phyloP scores from a whole-genome alignment of 2,329 filamentous ascomycete genomes.

The Knufia fluminis region DNA sequence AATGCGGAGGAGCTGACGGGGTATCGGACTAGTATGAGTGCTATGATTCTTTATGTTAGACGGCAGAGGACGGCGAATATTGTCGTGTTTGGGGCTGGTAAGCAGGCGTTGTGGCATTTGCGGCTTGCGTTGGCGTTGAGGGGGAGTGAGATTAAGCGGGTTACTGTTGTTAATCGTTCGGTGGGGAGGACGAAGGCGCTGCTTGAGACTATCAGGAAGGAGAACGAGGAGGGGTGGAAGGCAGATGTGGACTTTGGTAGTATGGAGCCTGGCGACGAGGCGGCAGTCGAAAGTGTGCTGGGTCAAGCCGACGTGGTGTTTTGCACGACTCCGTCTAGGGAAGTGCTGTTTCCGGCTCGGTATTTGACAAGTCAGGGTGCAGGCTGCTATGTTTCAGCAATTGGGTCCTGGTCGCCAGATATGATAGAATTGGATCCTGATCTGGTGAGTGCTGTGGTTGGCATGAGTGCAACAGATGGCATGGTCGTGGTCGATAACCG shows the following conservation, averaged over 20 bases:
- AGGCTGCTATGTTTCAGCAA: constrained; percentile 40
- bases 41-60: constrained; percentile 41
- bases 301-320: constrained; percentile 37
- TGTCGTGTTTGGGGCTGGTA: constrained; percentile 42
- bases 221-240: constrained; percentile 29
- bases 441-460: constrained; percentile 46
- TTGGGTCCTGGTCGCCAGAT: constrained; percentile 47
- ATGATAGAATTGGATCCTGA: constrained; percentile 43
- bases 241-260: constrained; percentile 38
- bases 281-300: constrained; percentile 25
- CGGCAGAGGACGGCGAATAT: constrained; percentile 16
- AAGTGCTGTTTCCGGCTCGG: constrained; percentile 34
- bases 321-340: constrained; percentile 40
- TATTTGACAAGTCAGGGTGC: constrained; percentile 29
- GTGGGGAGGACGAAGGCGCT: constrained; percentile 49
- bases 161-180: constrained; percentile 68
- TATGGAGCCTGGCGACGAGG: constrained; percentile 48
- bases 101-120: constrained; percentile 44
- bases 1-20: constrained; percentile 68
- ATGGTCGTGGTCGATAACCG: constrained; percentile 3
- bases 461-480: constrained; percentile 28
- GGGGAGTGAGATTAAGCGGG: constrained; percentile 41
- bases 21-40: constrained; percentile 68
- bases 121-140: constrained; percentile 41
- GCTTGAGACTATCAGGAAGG: constrained; percentile 27